Evolutionary conservation across 129 eudicot genomes (phyloP), one percentile per base, ranked within the genome.

Genomic region (Solidago caesia): DNA sequence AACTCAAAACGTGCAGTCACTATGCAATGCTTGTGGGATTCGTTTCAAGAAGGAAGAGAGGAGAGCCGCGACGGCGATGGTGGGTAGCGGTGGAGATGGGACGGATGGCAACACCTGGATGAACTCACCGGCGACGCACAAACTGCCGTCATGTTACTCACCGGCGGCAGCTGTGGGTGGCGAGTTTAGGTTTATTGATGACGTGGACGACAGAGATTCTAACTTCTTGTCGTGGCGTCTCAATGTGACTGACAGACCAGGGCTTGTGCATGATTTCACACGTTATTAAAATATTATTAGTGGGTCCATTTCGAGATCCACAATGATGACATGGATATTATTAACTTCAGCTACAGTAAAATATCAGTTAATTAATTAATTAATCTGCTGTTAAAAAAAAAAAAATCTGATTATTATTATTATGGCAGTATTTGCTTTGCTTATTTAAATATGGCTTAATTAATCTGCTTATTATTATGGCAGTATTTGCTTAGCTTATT

Each of bases 11-110:
- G 16, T 81, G 87, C 94, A 91, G 99, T 95, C 99, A 1, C 79
- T 95, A 2, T 95, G 99, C 84, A 95, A 95, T 71, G 99, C 99
- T 1, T 95, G 99, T 73, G 99, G 99, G 60, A 95, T 95, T 52
- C 84, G 99, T 57, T 95, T 72, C 88, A 95, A 95, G 87, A 95
- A 95, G 70, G 99, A 95, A 75, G 97, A 95, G 79, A 82, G 97
- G 70, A 79, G 97, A 53, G 92, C 96, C 12, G 94, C 92, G 1
- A 78, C 91, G 29, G 68, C 83, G 63, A 58, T 25, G 64, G 68
- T 64, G 45, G 78, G 70, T 49, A 80, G 76, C 1, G 94, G 84
- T 8, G 80, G 78, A 73, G 16, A 74, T 3, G 62, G 75, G 61
- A 70, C 72, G 59, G 61, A 15, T 45, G 80, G 16, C 75, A 80